A percentile compares a stretch with the other conserved stretches of the same genome.
Evolutionary conservation across 768 basidiomycete species (phyloP).

Genomic region (Rhodotorula taiwanensis): DNA sequence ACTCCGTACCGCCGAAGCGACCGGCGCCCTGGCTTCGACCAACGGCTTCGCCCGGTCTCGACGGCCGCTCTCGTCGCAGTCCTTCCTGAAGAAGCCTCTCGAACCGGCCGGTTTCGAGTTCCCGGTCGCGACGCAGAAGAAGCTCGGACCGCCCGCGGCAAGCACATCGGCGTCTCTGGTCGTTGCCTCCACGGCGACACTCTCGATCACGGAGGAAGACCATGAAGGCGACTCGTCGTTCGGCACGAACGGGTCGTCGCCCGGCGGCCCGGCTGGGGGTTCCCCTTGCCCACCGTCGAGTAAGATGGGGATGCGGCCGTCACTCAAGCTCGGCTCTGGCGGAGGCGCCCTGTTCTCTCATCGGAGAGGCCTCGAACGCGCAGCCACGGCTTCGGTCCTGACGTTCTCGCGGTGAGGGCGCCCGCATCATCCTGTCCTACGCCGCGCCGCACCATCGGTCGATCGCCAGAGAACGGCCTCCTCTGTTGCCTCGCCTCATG

Average conservation of each 20-base stretch:
- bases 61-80: background rate
- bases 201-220: slow-evolving; percentile 33
- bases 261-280: slow-evolving; percentile 15
- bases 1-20: slow-evolving; percentile 6
- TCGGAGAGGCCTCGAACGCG: slow-evolving; percentile 14
- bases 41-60: background rate
- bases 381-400: slow-evolving; percentile 14
- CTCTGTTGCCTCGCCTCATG: too few species aligned
- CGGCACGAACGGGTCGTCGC: slow-evolving; percentile 30
- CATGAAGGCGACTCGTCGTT: slow-evolving; percentile 36
- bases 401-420: slow-evolving; percentile 1
- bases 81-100: background rate
- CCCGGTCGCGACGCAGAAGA: background rate
- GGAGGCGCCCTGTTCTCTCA: slow-evolving; percentile 6
- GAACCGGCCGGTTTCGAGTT: slow-evolving; percentile 25
- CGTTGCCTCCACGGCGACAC: slow-evolving; percentile 4
- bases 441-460: too few species aligned
- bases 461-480: too few species aligned
- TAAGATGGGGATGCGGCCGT: slow-evolving; percentile 18
- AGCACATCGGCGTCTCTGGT: background rate
- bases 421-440: too few species aligned
- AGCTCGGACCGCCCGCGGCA: background rate
- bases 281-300: slow-evolving; percentile 30
- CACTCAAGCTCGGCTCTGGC: slow-evolving; percentile 20
- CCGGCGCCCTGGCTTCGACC: background rate